Evolutionary conservation across 148 eudicot species (phyloP).

Genomic region (Bassia scoparia): DNA sequence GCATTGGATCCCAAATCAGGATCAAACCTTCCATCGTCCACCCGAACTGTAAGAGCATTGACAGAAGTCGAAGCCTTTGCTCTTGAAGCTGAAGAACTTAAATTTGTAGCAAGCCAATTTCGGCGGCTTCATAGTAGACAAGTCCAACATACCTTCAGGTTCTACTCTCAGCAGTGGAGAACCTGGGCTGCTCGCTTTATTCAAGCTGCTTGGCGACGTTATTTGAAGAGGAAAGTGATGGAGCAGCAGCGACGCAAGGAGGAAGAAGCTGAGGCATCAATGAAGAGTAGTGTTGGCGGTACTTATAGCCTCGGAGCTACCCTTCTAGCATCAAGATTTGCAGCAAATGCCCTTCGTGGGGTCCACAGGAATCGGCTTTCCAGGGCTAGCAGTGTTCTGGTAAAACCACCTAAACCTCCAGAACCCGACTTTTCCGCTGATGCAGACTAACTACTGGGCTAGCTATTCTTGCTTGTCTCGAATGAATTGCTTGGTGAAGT

Average conservation of each 20-base stretch:
- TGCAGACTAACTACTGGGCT: constrained; percentile 57
- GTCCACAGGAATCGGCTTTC: constrained; percentile 67
- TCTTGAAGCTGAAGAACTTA: constrained; percentile 72
- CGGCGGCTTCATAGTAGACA: constrained; percentile 86
- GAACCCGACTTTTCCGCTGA: constrained; percentile 87
- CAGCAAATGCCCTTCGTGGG: constrained; percentile 75
- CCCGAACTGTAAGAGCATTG: constrained; percentile 74
- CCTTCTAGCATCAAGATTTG: constrained; percentile 66
- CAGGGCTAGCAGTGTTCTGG: constrained; percentile 49
- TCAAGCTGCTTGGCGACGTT: constrained; percentile 88
- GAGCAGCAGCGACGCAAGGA: constrained; percentile 60
- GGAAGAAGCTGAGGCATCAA: constrained; percentile 53
- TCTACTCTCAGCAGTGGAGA: constrained; percentile 85
- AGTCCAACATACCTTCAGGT: constrained; percentile 87
- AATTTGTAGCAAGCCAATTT: constrained; percentile 83
- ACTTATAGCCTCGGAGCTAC: constrained; percentile 72
- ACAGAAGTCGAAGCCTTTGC: constrained; percentile 89
- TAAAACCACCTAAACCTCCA: constrained; percentile 79
- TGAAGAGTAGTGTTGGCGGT: constrained; percentile 33
- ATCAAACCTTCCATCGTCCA: constrained; percentile 75
- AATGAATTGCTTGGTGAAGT: constrained; percentile 1
- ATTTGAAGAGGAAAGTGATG: constrained; percentile 58
- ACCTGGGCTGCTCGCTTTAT: constrained; percentile 92
- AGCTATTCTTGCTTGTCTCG: constrained; percentile 15
- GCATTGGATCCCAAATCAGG: constrained; percentile 83